Conservation (phyloP, 805 yeast genomes). For the Sungouiozyma ichnusensis region DNA sequence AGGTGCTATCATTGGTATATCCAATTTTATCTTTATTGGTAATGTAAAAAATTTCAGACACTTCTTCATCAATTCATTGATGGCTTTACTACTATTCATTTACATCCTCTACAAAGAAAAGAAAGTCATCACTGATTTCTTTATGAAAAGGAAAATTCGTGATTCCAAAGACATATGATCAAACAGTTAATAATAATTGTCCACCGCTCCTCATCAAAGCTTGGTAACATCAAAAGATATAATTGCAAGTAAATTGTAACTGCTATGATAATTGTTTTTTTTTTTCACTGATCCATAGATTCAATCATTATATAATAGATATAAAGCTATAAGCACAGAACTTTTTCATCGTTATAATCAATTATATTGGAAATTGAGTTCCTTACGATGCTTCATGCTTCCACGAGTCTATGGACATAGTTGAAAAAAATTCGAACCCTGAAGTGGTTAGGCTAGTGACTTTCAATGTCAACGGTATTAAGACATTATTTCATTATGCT, state of each 20-base stretch:
- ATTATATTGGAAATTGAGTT: too few relatives aligned
- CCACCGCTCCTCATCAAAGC: too few relatives aligned
- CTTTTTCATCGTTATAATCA: too few relatives aligned
- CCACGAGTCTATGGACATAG: too few relatives aligned
- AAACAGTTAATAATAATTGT: conserved; percentile 1
- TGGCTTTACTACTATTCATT: conserved; percentile 32
- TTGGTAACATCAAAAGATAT: too few relatives aligned
- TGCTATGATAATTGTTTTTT: too few relatives aligned
- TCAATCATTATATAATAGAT: too few relatives aligned
- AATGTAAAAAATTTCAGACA: conserved; percentile 32
- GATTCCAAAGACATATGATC: conserved; percentile 11
- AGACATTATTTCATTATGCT: conserved; percentile 68
- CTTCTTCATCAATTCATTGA: conserved; percentile 32
- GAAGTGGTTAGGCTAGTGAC: conserved; percentile 32
- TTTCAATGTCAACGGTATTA: conserved; percentile 78
- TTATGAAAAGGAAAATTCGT: conserved; percentile 11
- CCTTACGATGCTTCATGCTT: too few relatives aligned
- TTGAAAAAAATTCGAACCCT: neutral
- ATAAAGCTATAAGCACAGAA: too few relatives aligned
- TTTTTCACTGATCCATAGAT: too few relatives aligned
- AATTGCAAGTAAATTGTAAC: too few relatives aligned
- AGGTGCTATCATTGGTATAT: conserved; percentile 20
- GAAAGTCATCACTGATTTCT: conserved; percentile 16
- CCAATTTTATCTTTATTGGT: conserved; percentile 27
- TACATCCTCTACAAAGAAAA: conserved; percentile 33